Percentiles rank a stretch among this genome's conserved stretches.
Evolutionary conservation across 345 rosid species (phyloP).

Genomic region (Lepidium didymum): DNA sequence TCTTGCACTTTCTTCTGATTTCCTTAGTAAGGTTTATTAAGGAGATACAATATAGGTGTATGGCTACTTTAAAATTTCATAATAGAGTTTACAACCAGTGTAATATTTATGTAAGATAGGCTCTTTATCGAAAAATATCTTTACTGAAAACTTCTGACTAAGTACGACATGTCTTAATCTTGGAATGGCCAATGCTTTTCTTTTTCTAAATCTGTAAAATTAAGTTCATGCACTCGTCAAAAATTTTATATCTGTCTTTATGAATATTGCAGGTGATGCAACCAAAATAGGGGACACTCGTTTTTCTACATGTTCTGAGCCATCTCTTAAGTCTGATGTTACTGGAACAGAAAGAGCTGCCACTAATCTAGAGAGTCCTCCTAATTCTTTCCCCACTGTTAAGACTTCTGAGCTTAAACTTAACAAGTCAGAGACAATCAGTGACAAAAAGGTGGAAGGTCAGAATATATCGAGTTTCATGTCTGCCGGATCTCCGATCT

Average conservation of each 20-base stretch:
- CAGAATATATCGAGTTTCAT: slow-evolving; percentile 28
- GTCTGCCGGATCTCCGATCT: slow-evolving; percentile 28
- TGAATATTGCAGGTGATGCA: slow-evolving; percentile 25
- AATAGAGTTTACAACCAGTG: not conserved
- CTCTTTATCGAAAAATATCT: not conserved
- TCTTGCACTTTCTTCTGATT: not conserved
- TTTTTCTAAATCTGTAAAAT: not conserved
- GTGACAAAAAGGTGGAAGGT: slow-evolving; percentile 28
- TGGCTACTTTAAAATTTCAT: not conserved
- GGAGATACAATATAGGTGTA: not conserved
- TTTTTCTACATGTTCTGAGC: slow-evolving; percentile 26
- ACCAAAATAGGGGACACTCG: slow-evolving; percentile 18
- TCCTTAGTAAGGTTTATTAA: not conserved
- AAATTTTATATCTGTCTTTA: not conserved
- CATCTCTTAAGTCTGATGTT: slow-evolving; percentile 25
- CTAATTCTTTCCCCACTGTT: slow-evolving; percentile 35
- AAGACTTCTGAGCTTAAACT: slow-evolving; percentile 34
- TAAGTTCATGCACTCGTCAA: not conserved
- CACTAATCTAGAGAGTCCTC: slow-evolving; percentile 37
- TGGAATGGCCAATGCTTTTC: not conserved
- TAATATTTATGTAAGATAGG: not conserved
- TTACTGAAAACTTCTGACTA: not conserved
- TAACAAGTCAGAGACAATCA: slow-evolving; percentile 31
- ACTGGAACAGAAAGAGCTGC: slow-evolving; percentile 27
- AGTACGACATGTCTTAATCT: not conserved